These are phyloP conservation scores for Yamadazyma ubonensis DNA, from an alignment of 805 yeast species.

Conservation along the genomic window DNA sequence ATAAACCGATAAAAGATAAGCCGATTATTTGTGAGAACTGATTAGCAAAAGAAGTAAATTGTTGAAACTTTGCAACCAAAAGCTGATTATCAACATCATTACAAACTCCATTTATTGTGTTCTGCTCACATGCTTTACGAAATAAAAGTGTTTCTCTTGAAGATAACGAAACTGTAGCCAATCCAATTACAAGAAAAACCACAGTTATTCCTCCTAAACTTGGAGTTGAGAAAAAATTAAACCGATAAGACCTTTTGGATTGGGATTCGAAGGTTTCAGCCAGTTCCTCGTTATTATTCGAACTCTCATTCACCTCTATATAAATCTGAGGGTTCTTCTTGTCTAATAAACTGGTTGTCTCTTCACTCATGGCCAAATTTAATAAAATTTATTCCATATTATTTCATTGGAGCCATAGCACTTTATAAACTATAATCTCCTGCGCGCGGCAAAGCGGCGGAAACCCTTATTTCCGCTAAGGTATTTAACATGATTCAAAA, in stretches of 20 bases:
- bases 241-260: not conserved
- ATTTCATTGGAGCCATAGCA: not conserved
- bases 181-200: conserved; percentile 1
- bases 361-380: conserved; percentile 1
- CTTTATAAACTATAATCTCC: not conserved
- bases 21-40: conserved; percentile 52
- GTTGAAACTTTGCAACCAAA: conserved; percentile 45
- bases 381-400: not conserved
- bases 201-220: not conserved
- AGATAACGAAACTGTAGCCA: not conserved
- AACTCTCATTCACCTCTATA: conserved; percentile 3
- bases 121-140: conserved; percentile 10
- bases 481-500: too few species aligned
- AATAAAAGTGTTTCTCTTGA: conserved; percentile 6
- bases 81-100: conserved; percentile 32
- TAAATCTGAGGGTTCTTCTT: not conserved
- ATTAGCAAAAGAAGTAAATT: conserved; percentile 36
- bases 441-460: not conserved
- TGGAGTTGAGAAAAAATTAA: conserved; percentile 1
- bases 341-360: conserved; percentile 1
- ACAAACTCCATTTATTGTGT: conserved; percentile 20
- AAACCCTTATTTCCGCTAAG: not conserved
- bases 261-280: not conserved
- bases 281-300: not conserved
- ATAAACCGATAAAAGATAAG: conserved; percentile 48